Evolutionary conservation across 2,329 filamentous ascomycete genomes (phyloP), one percentile per base, ranked within the genome.

Genomic region (Colletotrichum sp.): DNA sequence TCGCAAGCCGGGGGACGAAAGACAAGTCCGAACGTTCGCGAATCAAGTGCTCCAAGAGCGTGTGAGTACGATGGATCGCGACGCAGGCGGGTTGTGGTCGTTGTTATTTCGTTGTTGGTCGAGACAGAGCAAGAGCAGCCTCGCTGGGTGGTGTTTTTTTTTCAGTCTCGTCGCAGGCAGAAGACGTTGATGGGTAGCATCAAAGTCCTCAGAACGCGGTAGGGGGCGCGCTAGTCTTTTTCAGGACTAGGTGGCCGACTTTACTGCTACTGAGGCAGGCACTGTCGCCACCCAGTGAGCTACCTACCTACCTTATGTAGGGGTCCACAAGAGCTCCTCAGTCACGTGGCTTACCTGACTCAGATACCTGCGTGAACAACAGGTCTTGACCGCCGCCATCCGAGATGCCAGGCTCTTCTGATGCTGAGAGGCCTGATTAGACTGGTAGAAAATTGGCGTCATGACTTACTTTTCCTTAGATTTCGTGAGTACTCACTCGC

Each of bases 401-500:
- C 44, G 44, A 21, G 10, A 52, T 12, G 5, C 10, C 44, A 12
- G 44, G 18, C 9, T n/a, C 5, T n/a, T n/a, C 8, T 49, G 39
- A 13, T 49, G 18, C n/a, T 49, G 44, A 49, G 44, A 49, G 44
- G n/a, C n/a, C n/a, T 21, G n/a, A 21, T 21, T 49, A 13, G 44
- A 49, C 44, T 6, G 10, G 10, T 21, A 21, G 44, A 49, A 21
- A 2, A 49, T 21, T 21, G 44, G n/a, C 6, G 44, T 21, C n/a
- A 49, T 49, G 44, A 49, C n/a, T 49, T 12, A 21, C 10, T 49
- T 49, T 49, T n/a, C 9, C n/a, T 49, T 21, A n/a, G 8, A n/a
- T 49, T n/a, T n/a, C 8, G 39, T 49, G 9, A 49, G 44, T 13
- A n/a, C n/a, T 84, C 21, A 89, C 89, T 44, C 93, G 92, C 83